Conservation (phyloP, 306 rosid genomes). For the Cicer chorassanicum region DNA sequence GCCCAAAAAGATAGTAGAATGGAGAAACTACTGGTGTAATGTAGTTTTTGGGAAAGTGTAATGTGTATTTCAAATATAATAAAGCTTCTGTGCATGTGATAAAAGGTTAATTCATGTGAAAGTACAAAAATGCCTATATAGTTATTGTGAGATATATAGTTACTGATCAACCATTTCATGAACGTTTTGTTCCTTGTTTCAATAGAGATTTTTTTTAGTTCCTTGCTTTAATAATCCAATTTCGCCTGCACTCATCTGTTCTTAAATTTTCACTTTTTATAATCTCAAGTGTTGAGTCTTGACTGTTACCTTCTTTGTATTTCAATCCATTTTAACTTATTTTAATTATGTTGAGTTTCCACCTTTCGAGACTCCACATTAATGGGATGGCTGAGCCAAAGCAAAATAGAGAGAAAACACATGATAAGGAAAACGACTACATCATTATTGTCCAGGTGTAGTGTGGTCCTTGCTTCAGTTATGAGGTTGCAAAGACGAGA, state of each 20-base stretch:
- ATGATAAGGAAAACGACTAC: conserved; percentile 10
- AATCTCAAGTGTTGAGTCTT: not conserved
- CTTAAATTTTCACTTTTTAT: conserved; percentile 7
- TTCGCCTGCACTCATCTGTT: conserved; percentile 13
- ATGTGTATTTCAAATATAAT: not conserved
- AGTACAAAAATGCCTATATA: not conserved
- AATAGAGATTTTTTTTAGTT: not conserved
- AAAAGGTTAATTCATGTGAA: conserved; percentile 28
- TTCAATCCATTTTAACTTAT: conserved; percentile 14
- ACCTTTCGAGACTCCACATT: conserved; percentile 23
- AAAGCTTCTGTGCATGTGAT: not conserved
- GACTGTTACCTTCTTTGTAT: conserved; percentile 11
- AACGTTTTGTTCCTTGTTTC: not conserved
- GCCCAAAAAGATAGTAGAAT: not conserved
- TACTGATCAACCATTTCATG: conserved; percentile 15
- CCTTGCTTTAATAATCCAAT: conserved; percentile 24
- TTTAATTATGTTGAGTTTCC: conserved; percentile 21
- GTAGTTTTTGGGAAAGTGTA: not conserved
- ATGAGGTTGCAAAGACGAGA: conserved; percentile 29
- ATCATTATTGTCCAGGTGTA: conserved; percentile 21
- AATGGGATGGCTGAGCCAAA: conserved; percentile 26
- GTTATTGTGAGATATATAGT: not conserved
- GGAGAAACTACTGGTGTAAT: conserved; percentile 18
- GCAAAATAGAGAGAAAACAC: not conserved
- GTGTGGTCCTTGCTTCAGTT: conserved; percentile 35